Evolutionary conservation across 768 basidiomycete species (phyloP).

Genomic region (Lyophyllum semitale): DNA sequence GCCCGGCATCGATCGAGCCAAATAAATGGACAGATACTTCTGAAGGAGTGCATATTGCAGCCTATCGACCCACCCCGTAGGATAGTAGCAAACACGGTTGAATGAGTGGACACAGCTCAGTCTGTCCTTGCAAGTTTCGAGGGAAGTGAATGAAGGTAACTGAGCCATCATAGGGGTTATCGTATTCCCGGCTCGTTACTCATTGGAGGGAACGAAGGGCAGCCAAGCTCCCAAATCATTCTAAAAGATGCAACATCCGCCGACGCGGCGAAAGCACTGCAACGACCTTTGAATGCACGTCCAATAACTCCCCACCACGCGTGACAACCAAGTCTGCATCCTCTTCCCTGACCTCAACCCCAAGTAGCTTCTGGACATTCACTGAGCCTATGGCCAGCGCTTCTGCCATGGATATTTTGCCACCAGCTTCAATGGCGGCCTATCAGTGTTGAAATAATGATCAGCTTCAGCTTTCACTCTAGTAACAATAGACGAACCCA

Average conservation of each 20-base stretch:
- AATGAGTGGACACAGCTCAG: too few species aligned
- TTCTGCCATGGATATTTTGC: constrained; percentile 39
- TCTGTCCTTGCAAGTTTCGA: too few species aligned
- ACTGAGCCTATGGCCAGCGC: constrained; percentile 49
- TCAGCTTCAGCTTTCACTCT: neutral
- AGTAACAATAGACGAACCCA: constrained; percentile 58
- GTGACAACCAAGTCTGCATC: constrained; percentile 60
- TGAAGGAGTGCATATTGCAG: too few species aligned
- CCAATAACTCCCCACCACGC: constrained; percentile 53
- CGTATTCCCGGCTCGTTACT: too few species aligned
- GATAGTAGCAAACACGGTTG: too few species aligned
- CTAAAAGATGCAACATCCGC: constrained; percentile 4
- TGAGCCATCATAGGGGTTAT: too few species aligned
- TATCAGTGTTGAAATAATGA: constrained; percentile 20
- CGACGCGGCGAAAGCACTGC: constrained; percentile 53
- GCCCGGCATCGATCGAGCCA: too few species aligned
- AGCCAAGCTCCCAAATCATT: too few species aligned
- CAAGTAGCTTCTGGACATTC: constrained; percentile 44
- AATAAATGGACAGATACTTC: too few species aligned
- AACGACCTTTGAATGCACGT: constrained; percentile 46
- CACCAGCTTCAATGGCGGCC: constrained; percentile 47
- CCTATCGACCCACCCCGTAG: too few species aligned
- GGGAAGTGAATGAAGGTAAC: too few species aligned
- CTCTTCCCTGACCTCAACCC: constrained; percentile 31
- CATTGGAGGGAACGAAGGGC: too few species aligned